Conservation (phyloP, 2,329 filamentous ascomycete genomes). For the Exophiala spinifera region DNA sequence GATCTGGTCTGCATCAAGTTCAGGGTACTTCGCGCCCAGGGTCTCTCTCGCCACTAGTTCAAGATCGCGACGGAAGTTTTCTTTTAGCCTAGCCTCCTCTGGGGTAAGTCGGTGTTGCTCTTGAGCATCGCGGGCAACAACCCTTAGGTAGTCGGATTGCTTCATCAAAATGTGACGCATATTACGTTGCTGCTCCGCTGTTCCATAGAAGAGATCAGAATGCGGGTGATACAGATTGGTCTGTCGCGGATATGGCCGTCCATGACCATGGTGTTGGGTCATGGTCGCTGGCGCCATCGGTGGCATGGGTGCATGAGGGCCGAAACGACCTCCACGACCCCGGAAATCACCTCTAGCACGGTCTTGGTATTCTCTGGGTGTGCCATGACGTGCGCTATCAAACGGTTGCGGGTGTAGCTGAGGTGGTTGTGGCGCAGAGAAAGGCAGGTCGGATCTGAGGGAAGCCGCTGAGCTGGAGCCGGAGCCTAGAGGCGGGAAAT, state of each 20-base stretch:
- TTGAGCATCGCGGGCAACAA: constrained; percentile 13
- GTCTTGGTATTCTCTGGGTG: constrained; percentile 23
- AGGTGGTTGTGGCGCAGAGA: constrained; percentile 2
- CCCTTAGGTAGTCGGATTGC: constrained; percentile 28
- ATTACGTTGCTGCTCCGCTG: constrained; percentile 18
- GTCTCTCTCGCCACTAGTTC: constrained; percentile 60
- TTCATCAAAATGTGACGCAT: constrained; percentile 20
- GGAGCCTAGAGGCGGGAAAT: constrained; percentile 12
- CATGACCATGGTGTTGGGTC: constrained; percentile 4
- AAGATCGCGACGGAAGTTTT: constrained; percentile 63
- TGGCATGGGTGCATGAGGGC: constrained; percentile 2
- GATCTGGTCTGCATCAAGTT: constrained; percentile 57
- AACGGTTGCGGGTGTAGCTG: not conserved
- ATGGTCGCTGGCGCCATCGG: not conserved
- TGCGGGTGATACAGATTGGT: constrained; percentile 19
- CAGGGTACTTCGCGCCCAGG: constrained; percentile 39
- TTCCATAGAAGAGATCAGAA: constrained; percentile 8
- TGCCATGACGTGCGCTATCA: constrained; percentile 6
- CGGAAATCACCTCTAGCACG: constrained; percentile 17
- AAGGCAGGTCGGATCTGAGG: not conserved
- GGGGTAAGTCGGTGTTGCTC: constrained; percentile 16
- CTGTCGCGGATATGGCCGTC: constrained; percentile 12
- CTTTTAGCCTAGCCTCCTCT: constrained; percentile 66
- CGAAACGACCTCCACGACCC: constrained; percentile 1
- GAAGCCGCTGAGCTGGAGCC: not conserved